These are phyloP conservation scores for Triticum monococcum DNA, from an alignment of 176 grass and related monocot genomes.

Conservation along the genomic window DNA sequence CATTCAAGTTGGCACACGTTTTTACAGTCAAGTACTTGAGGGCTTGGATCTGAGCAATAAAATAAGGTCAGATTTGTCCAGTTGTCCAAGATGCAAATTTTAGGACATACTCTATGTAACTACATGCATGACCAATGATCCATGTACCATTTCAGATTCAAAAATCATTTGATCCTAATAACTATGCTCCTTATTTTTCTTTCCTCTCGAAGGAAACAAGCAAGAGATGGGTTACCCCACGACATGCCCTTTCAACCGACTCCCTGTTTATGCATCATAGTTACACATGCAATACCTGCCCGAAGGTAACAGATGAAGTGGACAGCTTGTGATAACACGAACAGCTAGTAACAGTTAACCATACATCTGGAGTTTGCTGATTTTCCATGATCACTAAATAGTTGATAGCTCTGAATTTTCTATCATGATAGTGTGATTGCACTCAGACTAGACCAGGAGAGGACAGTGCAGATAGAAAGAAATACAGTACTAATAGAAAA, in stretches of 20 bases:
- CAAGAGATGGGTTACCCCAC: neutral
- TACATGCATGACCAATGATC: slow-evolving; percentile 24
- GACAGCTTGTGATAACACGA: neutral
- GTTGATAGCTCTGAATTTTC: neutral
- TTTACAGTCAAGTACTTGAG: neutral
- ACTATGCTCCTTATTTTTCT: neutral
- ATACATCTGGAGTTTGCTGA: neutral
- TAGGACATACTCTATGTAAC: neutral
- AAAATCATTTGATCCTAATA: neutral
- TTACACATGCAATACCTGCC: neutral
- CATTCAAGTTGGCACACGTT: slow-evolving; percentile 19
- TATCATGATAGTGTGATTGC: neutral
- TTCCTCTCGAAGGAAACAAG: neutral
- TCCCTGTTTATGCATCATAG: neutral
- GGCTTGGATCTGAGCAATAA: slow-evolving; percentile 41
- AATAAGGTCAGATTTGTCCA: slow-evolving; percentile 26
- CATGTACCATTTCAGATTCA: slow-evolving; percentile 9
- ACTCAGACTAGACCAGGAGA: neutral
- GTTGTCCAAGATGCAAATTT: slow-evolving; percentile 39
- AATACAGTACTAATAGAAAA: too few relatives aligned
- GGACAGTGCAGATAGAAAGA: too few relatives aligned
- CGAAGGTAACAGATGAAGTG: neutral
- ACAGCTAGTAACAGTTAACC: neutral
- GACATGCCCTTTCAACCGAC: neutral
- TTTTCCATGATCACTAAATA: neutral